Evolutionary conservation across 2,329 filamentous ascomycete genomes (phyloP), one percentile per base, ranked within the genome.

Genomic region (Nemania bipapillata): DNA sequence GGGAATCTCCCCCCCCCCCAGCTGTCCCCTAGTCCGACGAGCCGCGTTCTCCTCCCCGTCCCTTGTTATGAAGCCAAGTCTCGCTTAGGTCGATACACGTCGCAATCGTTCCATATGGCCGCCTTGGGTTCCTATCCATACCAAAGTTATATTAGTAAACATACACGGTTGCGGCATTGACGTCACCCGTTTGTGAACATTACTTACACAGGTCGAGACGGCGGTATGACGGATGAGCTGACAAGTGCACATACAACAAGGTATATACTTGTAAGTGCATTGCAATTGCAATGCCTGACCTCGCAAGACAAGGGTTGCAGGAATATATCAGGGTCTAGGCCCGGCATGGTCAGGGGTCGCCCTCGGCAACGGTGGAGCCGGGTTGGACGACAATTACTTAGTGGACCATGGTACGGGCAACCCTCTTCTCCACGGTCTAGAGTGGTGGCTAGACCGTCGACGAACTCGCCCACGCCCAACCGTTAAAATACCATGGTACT

Each of bases 261-360:
- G 30, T 32, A 9, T 32, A 32, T 32, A 42, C 17, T 5, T 12
- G 17, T 42, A n/a, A 7, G 15, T 12, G 12, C 32, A 53, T 12
- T n/a, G 24, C 32, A 26, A 11, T 20, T 30, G 20, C 28, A 24
- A 28, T 50, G n/a, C 8, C 22, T 26, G 42, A 55, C 60, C 56
- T 49, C 40, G 45, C 50, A 22, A 45, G 54, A 40, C 57, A 59
- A 45, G 54, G 57, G 47, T 53, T 54, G 42, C 47, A 60, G 49
- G 22, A 60, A 53, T 24, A 55, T 56, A 32, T 32, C 26, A 66
- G 22, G 65, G 68, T 71, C 70, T 72, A 72, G 70, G 47, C 70
- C 68, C 60, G 45, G 32, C 45, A 28, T 22, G 47, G 50, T 32
- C 63, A 68, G 57, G 65, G 63, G 47, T 63, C 58, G 47, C 52